These are phyloP conservation scores for Scutellaria minor DNA, from an alignment of 257 asterid species.

Conservation along the genomic window DNA sequence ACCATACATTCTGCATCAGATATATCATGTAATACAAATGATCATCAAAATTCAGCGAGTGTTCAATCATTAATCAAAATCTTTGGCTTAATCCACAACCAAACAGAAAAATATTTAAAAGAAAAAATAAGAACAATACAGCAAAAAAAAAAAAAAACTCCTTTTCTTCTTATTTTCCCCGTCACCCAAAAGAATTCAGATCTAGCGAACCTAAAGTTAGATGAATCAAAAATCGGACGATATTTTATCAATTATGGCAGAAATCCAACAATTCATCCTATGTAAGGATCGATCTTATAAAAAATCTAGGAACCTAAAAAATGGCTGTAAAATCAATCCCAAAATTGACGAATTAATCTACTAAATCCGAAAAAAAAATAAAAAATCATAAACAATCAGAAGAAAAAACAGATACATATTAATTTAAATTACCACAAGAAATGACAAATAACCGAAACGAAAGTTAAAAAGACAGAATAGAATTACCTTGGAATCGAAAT, in stretches of 20 bases:
- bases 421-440: too few relatives aligned
- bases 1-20: too few relatives aligned
- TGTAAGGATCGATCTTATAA: neutral
- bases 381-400: neutral
- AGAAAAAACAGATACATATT: neutral
- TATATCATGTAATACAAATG: too few relatives aligned
- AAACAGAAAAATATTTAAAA: neutral
- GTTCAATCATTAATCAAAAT: too few relatives aligned
- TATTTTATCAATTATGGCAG: neutral
- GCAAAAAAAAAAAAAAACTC: neutral
- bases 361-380: neutral
- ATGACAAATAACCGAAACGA: neutral
- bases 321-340: neutral
- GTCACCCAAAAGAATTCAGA: neutral
- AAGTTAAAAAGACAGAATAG: neutral
- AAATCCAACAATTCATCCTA: neutral
- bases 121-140: neutral
- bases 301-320: neutral
- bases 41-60: too few relatives aligned
- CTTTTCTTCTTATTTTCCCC: neutral
- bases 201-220: neutral
- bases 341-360: neutral
- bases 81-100: too few relatives aligned
- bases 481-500: neutral
- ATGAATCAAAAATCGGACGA: neutral